These are phyloP conservation scores for Kodamaea leandrae DNA, from an alignment of 805 yeast species.

Conservation along the genomic window DNA sequence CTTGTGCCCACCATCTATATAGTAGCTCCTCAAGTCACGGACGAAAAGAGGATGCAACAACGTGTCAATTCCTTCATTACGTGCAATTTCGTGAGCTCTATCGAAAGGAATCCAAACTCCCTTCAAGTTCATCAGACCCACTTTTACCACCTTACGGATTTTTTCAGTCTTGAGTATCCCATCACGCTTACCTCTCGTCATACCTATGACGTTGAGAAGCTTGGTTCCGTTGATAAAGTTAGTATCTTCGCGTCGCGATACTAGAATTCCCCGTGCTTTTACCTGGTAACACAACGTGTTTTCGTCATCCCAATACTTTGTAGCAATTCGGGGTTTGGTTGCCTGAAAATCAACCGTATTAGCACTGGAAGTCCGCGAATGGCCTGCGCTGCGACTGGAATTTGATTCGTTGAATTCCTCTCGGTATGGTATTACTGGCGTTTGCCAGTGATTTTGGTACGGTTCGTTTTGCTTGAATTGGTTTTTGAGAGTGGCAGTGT, in stretches of 20 bases:
- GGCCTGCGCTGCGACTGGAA: too few species aligned
- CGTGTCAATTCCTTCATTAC: conserved; percentile 38
- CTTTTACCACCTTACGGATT: conserved; percentile 26
- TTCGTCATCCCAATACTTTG: conserved; percentile 39
- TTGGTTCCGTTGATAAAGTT: conserved; percentile 39
- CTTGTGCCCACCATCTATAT: conserved; percentile 23
- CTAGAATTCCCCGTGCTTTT: conserved; percentile 29
- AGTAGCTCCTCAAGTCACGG: conserved; percentile 28
- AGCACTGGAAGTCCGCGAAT: not conserved
- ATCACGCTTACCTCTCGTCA: conserved; percentile 41
- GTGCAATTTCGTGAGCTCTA: conserved; percentile 37
- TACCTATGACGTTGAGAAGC: conserved; percentile 36
- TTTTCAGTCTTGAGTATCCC: conserved; percentile 39
- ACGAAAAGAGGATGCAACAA: conserved; percentile 35
- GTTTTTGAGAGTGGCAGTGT: not conserved
- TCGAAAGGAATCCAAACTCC: conserved; percentile 44
- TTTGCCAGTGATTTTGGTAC: not conserved
- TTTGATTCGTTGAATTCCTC: not conserved
- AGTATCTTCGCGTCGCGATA: conserved; percentile 36
- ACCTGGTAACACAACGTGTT: conserved; percentile 39
- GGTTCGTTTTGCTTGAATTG: not conserved
- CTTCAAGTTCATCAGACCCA: conserved; percentile 39
- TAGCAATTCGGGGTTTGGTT: conserved; percentile 33
- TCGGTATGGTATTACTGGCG: not conserved
- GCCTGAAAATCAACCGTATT: not conserved